These are phyloP conservation scores for Purpureocillium lavendulum DNA, from an alignment of 2,329 filamentous ascomycete genomes.

Conservation along the genomic window DNA sequence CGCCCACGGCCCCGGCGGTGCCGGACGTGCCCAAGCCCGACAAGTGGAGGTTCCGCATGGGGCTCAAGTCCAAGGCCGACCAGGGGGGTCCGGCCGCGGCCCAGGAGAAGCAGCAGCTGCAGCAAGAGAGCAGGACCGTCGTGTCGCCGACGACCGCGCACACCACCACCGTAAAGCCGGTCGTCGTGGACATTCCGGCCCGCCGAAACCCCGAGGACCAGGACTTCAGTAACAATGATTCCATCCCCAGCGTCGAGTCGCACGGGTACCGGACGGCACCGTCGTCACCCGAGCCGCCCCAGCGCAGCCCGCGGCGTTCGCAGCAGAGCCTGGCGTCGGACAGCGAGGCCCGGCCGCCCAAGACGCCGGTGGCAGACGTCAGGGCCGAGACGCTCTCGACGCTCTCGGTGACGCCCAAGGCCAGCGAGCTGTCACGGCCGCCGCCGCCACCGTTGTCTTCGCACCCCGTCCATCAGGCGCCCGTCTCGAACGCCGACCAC, in stretches of 20 bases:
- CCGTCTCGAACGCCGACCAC: too few species aligned
- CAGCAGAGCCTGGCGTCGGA: conserved; percentile 4
- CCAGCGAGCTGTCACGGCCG: not conserved
- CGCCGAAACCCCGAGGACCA: not conserved
- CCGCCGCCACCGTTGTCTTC: not conserved
- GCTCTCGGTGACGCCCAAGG: not conserved
- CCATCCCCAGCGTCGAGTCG: not conserved
- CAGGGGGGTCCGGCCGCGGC: not conserved
- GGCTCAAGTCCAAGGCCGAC: conserved; percentile 10
- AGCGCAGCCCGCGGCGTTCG: conserved; percentile 18
- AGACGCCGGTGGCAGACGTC: not conserved
- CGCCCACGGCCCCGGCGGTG: conserved; percentile 17
- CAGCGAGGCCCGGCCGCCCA: not conserved
- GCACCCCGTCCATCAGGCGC: too few species aligned
- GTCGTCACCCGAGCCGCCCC: conserved; percentile 16
- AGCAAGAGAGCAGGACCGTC: not conserved
- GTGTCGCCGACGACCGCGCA: not conserved
- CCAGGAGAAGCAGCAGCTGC: not conserved
- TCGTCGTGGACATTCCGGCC: too few species aligned
- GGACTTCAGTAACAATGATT: conserved; percentile 4
- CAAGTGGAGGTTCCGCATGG: conserved; percentile 20
- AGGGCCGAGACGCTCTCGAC: not conserved
- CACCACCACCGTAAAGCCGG: too few species aligned
- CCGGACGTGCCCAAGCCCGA: conserved; percentile 24
- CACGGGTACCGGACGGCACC: conserved; percentile 10